Evolutionary conservation across 345 rosid genomes (phyloP).

Genomic region (Cardamine resedifolia): DNA sequence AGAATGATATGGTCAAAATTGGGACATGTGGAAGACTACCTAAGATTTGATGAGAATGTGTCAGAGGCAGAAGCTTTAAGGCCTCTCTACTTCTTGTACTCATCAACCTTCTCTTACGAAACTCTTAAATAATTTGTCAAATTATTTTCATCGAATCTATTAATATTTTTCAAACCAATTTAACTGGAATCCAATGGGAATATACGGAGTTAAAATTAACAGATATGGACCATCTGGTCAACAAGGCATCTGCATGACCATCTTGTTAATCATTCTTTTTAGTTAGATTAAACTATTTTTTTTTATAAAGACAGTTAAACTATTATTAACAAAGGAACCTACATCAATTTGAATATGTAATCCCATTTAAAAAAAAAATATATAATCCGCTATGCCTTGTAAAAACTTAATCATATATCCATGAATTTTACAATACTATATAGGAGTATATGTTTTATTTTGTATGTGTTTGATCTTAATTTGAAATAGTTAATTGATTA

Average conservation of each 20-base stretch:
- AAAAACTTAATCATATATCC: background rate
- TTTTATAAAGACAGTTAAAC: no score
- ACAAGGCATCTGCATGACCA: slow-evolving; percentile 2
- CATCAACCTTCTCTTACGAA: background rate
- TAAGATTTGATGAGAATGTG: slow-evolving; percentile 38
- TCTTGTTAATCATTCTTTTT: background rate
- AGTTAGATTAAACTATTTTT: background rate
- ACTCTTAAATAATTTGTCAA: background rate
- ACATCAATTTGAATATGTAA: background rate
- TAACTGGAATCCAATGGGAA: slow-evolving; percentile 9
- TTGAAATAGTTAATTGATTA: background rate
- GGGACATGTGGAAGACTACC: slow-evolving; percentile 37
- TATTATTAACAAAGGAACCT: slow-evolving; percentile 3
- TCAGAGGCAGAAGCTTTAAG: slow-evolving; percentile 24
- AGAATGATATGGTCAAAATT: slow-evolving; percentile 30
- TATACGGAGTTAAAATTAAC: background rate
- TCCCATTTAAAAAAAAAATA: no score
- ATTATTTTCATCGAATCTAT: background rate
- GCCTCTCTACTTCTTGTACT: background rate
- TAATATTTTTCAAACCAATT: background rate
- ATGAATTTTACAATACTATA: background rate
- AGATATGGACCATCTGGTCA: slow-evolving; percentile 17
- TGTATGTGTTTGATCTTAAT: no score
- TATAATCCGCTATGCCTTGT: no score
- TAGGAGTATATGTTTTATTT: no score